These are phyloP conservation scores for Acacia melanoxylon DNA, from an alignment of 306 rosid species.

Conservation along the genomic window DNA sequence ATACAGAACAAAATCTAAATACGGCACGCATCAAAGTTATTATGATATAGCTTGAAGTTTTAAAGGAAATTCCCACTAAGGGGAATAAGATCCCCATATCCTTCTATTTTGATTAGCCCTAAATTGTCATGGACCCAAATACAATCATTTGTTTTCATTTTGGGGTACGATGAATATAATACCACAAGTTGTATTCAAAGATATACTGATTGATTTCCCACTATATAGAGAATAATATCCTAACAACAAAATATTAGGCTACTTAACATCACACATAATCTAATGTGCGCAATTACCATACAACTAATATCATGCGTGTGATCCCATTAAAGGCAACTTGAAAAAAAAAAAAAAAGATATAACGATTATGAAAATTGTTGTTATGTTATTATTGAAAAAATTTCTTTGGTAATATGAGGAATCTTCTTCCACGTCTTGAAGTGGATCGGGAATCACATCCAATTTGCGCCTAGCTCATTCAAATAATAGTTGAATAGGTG, in stretches of 20 bases:
- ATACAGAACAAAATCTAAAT: not conserved
- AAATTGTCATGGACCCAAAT: not conserved
- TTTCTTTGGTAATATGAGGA: no score
- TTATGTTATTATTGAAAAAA: no score
- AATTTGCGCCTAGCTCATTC: no score
- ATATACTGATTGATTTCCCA: not conserved
- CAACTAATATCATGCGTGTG: not conserved
- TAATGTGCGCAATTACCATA: not conserved
- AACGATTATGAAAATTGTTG: not conserved
- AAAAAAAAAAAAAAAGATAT: no score
- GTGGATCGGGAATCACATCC: no score
- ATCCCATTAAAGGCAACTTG: not conserved
- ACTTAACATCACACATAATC: not conserved
- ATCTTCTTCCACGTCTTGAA: no score
- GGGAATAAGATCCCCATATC: not conserved
- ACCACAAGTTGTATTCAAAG: not conserved
- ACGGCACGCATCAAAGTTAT: not conserved
- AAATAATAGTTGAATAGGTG: no score
- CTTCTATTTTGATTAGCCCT: not conserved
- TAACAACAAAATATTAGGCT: not conserved
- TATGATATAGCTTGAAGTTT: not conserved
- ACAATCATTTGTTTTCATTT: not conserved
- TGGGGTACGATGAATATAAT: not conserved
- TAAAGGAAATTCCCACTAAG: not conserved
- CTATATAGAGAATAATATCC: not conserved